Base-by-base conservation (phyloP, 768 basidiomycete species). In the Xerocomus brunneocitrinus region DNA sequence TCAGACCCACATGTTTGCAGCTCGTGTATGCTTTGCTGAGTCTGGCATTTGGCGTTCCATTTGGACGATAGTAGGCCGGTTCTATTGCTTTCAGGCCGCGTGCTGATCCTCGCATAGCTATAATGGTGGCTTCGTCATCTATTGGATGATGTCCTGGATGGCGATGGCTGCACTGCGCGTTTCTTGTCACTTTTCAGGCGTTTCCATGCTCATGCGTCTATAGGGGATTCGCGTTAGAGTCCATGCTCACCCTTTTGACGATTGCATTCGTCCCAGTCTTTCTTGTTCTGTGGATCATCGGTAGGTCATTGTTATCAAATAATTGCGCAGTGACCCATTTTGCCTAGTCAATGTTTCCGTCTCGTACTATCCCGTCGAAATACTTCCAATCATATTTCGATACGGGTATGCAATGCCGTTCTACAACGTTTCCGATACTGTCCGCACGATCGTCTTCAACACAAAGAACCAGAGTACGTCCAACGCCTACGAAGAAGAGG, bases 371-470 rank as follows among this genome's bases (percentile, higher is more conserved):
- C 87, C 88, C 0, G 75, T 87, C 39, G 77, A 81, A 47, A 66
- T 81, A 1, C 69, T 87, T 1, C 85, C 86, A 0, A 58, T 58
- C 36, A 55, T 88, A 53, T 87, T 76, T 68, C 76, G 74, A 45
- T 88, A 88, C 54, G 89, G 85, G 1, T 86, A 82, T 57, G 85
- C 79, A 0, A 75, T 74, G 57, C 88, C 88, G 1, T 88, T 90
- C 62, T 89, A 85, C 65, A 86, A 89, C 59, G 73, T 89, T 28
- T 80, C 83, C 13, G 68, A 73, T 36, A 79, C 84, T 1, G 76
- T 81, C 4, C 75, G 88, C 19, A 73, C 80, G 25, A 73, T 90
- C 51, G 65, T 85, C n/a, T 88, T 90, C 58, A 71, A 77, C 35
- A 86, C 85, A 3, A 81, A 79, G 62, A 83, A 85, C 54, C 68